phyloP scores from a whole-genome alignment of 192 early-diverging fungal genomes.

The Pilaira anomala region DNA sequence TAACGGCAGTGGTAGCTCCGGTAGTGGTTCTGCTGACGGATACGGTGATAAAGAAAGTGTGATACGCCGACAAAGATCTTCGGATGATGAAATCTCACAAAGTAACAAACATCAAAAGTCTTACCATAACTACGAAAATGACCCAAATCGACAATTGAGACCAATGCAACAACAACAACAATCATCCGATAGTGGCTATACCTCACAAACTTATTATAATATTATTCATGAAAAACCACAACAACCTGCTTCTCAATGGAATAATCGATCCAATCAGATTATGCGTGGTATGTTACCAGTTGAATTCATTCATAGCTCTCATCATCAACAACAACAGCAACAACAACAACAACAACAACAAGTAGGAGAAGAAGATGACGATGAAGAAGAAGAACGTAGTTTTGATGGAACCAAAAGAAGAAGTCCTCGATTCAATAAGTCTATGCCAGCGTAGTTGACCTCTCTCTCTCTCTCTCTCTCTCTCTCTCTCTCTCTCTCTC shows the following conservation, averaged over 20 bases:
- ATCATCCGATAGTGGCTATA: slow-evolving; percentile 3
- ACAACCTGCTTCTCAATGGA: neutral
- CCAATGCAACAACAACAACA: neutral
- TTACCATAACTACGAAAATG: neutral
- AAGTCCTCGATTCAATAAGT: neutral
- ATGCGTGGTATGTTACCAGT: slow-evolving; percentile 12
- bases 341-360: neutral
- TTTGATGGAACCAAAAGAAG: neutral
- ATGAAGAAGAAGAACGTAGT: neutral
- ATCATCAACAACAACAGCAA: neutral
- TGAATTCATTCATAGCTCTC: neutral
- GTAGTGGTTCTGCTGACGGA: slow-evolving; percentile 17
- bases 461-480: no score
- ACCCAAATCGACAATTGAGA: neutral
- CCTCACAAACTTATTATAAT: slow-evolving; percentile 6
- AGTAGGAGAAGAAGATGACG: neutral
- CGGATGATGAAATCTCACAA: no score
- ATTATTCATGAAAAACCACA: neutral
- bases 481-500: no score
- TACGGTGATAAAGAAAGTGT: slow-evolving; percentile 15
- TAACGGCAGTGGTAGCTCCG: slow-evolving; percentile 25
- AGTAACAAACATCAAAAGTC: no score
- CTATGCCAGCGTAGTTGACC: neutral
- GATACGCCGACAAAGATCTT: neutral
- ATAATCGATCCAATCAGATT: slow-evolving; percentile 7